Evolutionary conservation across 257 asterid genomes (phyloP), one percentile per base, ranked within the genome.

Genomic region (Penstemon eatonii): DNA sequence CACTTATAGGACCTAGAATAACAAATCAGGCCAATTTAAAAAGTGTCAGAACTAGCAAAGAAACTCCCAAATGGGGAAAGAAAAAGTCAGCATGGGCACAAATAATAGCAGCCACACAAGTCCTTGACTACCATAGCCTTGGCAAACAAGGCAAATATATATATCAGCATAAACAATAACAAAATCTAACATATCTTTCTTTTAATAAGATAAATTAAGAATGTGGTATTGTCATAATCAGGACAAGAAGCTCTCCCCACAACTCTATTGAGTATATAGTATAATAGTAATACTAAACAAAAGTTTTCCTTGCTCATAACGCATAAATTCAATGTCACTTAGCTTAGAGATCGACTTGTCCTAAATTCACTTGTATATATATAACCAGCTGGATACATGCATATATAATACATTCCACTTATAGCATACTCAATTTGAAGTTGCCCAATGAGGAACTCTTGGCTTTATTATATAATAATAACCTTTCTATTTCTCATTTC

Each of bases 231-330:
- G 15, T 56, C 62, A 9, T 56, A 9, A 43, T 56, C 45, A 56
- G 62, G 62, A 56, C 60, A 55, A 55, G 60, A 11, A 55, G 5
- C n/a, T 5, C 12, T 9, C 4, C 12, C 41, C 41, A 18, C 7
- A 9, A 9, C 42, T 36, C 36, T 36, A 4, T 9, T 56, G 36
- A 9, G 3, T 19, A 10, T 33, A 18, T 25, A 25, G 33, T 25
- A 25, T 25, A 25, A 25, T 25, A 25, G 33, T 25, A 25, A 25
- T 25, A 25, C 33, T 1, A 25, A 25, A 25, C 33, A 25, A 25
- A 56, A 56, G 37, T 8, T 56, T 56, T 56, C 43, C 62, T 36
- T 56, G 62, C 62, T 56, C 8, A 56, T 33, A 56, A 36, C 62
- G 62, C 62, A 33, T 25, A 56, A n/a, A 56, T 36, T 56, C 5